Evolutionary conservation across 1,284 basidiomycete genomes (phyloP).

Genomic region (Meira miltonrushii): DNA sequence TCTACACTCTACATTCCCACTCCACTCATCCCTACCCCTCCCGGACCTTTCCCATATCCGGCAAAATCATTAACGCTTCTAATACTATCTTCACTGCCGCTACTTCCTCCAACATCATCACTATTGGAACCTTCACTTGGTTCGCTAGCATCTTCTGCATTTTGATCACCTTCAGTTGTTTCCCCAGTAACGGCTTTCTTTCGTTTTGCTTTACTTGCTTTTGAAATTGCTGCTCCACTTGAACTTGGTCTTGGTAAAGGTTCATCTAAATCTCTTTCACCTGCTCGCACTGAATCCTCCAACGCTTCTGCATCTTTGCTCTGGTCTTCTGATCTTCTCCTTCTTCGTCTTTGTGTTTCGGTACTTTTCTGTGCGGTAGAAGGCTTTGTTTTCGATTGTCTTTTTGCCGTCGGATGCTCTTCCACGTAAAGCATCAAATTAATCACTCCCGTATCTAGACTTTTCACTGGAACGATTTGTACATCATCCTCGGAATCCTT

Average conservation of each 20-base stretch:
- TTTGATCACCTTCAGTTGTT: not conserved
- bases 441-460: conserved; percentile 16
- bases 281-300: conserved; percentile 3
- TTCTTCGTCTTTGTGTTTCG: not conserved
- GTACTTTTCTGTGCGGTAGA: not conserved
- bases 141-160: not conserved
- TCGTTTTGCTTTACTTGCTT: not conserved
- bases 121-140: not conserved
- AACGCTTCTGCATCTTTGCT: not conserved
- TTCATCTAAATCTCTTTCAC: conserved; percentile 9
- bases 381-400: not conserved
- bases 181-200: not conserved
- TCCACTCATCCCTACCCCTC: conserved; percentile 8
- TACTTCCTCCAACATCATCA: conserved; percentile 5
- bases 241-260: conserved; percentile 2
- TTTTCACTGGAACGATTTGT: conserved; percentile 16
- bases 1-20: conserved; percentile 1
- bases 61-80: conserved; percentile 15
- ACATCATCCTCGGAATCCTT: conserved; percentile 7
- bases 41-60: conserved; percentile 12
- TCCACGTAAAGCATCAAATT: conserved; percentile 20
- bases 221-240: not conserved
- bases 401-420: conserved; percentile 14
- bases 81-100: conserved; percentile 13
- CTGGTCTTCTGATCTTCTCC: not conserved